Conservation (phyloP, 2,329 filamentous ascomycete genomes). For the Blastomyces emzantsi region DNA sequence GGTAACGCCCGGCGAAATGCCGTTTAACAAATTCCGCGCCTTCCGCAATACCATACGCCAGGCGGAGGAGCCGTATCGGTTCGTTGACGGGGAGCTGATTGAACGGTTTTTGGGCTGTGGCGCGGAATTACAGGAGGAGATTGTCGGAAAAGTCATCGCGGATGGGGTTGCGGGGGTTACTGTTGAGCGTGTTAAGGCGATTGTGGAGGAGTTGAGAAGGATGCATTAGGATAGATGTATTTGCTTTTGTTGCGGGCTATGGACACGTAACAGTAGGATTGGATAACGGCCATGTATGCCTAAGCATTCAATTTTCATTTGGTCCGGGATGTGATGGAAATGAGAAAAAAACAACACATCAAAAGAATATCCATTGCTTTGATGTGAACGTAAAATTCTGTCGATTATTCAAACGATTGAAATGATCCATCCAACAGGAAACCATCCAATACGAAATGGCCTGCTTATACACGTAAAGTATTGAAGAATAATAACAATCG, state of each 20-base stretch:
- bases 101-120: conserved; percentile 71
- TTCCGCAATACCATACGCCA: conserved; percentile 65
- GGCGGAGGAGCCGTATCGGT: conserved; percentile 68
- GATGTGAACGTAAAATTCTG: background rate
- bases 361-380: background rate
- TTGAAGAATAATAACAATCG: background rate
- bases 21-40: conserved; percentile 71
- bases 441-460: background rate
- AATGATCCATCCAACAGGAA: background rate
- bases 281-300: background rate
- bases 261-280: background rate
- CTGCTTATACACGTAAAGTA: background rate
- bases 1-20: conserved; percentile 59
- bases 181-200: conserved; percentile 52
- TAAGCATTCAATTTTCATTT: background rate
- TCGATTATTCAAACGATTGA: background rate
- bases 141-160: conserved; percentile 44
- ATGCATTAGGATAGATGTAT: conserved; percentile 32
- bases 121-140: conserved; percentile 48
- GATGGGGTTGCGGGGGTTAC: conserved; percentile 47
- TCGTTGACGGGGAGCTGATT: conserved; percentile 86
- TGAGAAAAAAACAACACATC: background rate
- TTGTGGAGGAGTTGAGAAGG: conserved; percentile 48
- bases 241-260: background rate
- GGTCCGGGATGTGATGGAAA: background rate